phyloP scores from a whole-genome alignment of 169 alveolate genomes.

The Theileria sp. region DNA sequence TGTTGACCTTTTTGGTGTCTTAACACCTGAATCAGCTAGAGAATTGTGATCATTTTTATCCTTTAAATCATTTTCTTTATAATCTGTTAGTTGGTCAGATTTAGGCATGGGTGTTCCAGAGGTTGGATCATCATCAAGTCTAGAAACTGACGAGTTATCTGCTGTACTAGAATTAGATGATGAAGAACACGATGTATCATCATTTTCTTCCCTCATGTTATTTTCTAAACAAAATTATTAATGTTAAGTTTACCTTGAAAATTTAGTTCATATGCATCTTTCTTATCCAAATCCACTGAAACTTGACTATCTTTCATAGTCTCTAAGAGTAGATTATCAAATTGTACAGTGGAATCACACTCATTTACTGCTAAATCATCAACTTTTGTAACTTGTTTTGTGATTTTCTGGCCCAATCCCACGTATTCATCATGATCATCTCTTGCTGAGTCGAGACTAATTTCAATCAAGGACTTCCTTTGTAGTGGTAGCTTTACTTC shows the following conservation, averaged over 20 bases:
- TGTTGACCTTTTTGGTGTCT: slow-evolving; percentile 6
- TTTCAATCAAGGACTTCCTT: slow-evolving; percentile 6
- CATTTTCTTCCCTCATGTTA: background rate
- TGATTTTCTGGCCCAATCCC: background rate
- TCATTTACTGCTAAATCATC: background rate
- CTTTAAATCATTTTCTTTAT: background rate
- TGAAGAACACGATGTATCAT: background rate
- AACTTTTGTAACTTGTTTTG: background rate
- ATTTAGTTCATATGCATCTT: background rate
- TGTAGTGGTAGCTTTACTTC: background rate
- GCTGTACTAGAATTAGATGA: background rate
- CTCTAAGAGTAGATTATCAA: background rate
- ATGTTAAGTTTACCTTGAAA: background rate
- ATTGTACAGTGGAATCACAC: background rate
- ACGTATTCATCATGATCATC: slow-evolving; percentile 14
- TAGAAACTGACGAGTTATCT: background rate
- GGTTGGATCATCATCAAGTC: background rate
- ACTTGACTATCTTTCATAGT: background rate
- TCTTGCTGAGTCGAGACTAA: slow-evolving; percentile 15
- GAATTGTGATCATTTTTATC: background rate
- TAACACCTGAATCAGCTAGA: background rate
- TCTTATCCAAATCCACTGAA: background rate
- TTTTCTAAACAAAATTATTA: background rate
- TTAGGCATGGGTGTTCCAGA: background rate
- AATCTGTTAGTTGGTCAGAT: background rate